Base-by-base conservation (phyloP, 352 stramenopile genomes). In the Phytophthora kernoviae region DNA sequence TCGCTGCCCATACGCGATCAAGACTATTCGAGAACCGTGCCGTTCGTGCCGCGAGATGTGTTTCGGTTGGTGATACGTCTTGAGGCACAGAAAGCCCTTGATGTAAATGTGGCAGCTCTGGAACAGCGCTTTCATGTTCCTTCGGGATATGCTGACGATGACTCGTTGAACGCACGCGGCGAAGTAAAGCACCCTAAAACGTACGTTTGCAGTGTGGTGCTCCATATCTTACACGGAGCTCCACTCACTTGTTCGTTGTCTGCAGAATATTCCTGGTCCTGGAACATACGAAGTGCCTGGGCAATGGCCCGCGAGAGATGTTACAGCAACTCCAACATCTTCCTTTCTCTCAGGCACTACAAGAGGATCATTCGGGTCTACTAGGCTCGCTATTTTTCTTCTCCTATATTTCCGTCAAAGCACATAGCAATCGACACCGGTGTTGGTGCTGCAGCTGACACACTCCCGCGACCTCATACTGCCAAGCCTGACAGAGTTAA, bases 41-140 rank as follows among this genome's bases (percentile, higher is more conserved):
- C 81, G 15, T 86, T 90, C 55, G 43, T 93, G 2, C 58, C 84
- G 32, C 73, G 70, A 33, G 84, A 93, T 18, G 71, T 90, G 26
- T 93, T 93, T 58, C 74, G 79, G 5, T 54, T 90, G n/a, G 57
- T 93, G 24, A 59, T 91, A 26, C 68, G 65, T 4, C 74, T 93
- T 6, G 84, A 93, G 30, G 58, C 64, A 1, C 78, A 90, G 36
- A 84, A 88, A 59, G 62, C 66, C 1, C 61, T 86, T 4, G 73
- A 86, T 9, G 73, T 87, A 10, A 79, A 91, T 41, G 62, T 84
- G 8, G 33, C 47, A 14, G 60, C 70, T n/a, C 68, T 93, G 10
- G 77, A 90, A 43, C 57, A 66, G 30, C 78, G 73, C 37, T 87
- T 91, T 44, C 71, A 51, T 24, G 81, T 93, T 10, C 81, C 79